phyloP scores from a whole-genome alignment of 2,329 filamentous ascomycete species.

The Fusarium miscanthi region DNA sequence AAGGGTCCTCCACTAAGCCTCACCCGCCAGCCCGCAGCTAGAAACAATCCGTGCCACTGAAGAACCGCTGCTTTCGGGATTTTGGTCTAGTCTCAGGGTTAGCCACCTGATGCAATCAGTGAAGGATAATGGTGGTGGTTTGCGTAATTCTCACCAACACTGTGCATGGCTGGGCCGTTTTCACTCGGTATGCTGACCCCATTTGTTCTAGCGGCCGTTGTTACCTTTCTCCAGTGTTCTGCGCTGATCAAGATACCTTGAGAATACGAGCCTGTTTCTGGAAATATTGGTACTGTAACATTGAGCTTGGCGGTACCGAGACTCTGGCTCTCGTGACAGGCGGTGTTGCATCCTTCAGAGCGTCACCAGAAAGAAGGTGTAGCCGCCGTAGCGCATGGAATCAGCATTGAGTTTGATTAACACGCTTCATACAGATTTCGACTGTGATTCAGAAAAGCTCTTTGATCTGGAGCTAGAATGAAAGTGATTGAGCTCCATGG shows the following conservation, averaged over 20 bases:
- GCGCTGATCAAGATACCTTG: neutral
- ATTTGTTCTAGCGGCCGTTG: slow-evolving; percentile 1
- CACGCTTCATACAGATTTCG: neutral
- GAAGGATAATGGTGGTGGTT: neutral
- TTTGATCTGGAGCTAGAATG: neutral
- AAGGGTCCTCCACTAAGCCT: neutral
- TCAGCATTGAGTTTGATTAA: neutral
- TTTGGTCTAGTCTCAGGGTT: neutral
- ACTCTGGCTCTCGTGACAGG: neutral
- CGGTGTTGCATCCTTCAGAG: neutral
- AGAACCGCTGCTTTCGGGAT: neutral
- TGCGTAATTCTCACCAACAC: neutral
- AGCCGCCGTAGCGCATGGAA: neutral
- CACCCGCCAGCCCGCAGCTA: neutral
- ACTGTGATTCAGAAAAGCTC: neutral
- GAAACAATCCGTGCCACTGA: neutral
- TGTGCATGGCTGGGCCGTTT: neutral
- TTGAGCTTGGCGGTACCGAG: neutral
- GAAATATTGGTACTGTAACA: neutral
- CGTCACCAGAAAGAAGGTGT: neutral
- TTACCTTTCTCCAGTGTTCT: neutral
- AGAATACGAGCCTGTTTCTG: neutral
- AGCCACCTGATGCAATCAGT: neutral
- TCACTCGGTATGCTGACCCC: neutral
- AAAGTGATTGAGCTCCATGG: neutral